A percentile compares a stretch with the other conserved stretches of the same genome.
phyloP scores from a whole-genome alignment of 768 basidiomycete genomes.

The Termitomyces bulborhizus region DNA sequence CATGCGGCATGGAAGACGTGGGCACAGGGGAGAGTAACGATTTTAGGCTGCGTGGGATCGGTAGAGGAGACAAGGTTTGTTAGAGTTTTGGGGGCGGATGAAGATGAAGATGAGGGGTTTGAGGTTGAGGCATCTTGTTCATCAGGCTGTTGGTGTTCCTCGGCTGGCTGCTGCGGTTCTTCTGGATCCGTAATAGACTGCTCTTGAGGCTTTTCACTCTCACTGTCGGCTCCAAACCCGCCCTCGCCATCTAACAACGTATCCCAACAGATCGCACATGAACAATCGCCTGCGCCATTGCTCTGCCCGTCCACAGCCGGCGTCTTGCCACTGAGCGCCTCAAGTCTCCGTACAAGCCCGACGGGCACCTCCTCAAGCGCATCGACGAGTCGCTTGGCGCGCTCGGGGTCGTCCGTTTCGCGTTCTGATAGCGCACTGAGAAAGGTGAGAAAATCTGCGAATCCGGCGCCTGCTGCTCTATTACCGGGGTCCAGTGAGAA shows the following conservation, averaged over 20 bases:
- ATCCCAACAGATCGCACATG: constrained; percentile 80
- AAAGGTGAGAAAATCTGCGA: constrained; percentile 15
- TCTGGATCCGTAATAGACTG: background rate
- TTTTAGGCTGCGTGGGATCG: constrained; percentile 25
- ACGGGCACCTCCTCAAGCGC: constrained; percentile 62
- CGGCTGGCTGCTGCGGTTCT: too few species aligned
- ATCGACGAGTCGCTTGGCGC: constrained; percentile 55
- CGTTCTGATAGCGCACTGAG: constrained; percentile 20
- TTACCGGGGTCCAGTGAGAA: constrained; percentile 3
- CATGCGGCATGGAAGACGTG: constrained; percentile 80
- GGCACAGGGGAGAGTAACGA: constrained; percentile 71
- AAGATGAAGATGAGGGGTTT: background rate
- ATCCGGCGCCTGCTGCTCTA: background rate
- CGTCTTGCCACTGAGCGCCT: constrained; percentile 38
- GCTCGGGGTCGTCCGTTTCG: constrained; percentile 56
- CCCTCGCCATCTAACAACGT: constrained; percentile 45
- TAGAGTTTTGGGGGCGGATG: background rate
- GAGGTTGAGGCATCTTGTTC: background rate
- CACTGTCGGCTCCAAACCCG: constrained; percentile 16
- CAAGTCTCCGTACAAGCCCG: constrained; percentile 61
- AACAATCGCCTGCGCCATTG: constrained; percentile 29
- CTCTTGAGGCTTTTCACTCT: constrained; percentile 1
- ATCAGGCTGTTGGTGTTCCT: background rate
- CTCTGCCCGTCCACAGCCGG: constrained; percentile 23
- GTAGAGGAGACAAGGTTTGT: constrained; percentile 5